Evolutionary conservation across 2,329 filamentous ascomycete species (phyloP), one percentile per base, ranked within the genome.

Genomic region (Fulvia fulva): DNA sequence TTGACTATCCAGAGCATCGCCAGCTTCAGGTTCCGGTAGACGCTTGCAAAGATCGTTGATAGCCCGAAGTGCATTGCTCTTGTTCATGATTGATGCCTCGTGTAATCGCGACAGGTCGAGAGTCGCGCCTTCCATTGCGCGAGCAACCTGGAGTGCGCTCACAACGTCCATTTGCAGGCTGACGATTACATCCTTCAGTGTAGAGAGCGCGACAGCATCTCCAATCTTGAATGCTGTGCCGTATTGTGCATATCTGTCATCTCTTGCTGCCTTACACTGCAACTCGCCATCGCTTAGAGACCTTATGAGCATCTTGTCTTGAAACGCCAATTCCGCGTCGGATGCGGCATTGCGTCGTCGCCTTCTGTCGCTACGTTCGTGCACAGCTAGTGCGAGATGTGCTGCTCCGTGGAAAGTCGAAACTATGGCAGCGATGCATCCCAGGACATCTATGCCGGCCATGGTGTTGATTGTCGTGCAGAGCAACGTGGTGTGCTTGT

Each of bases 371-470:
- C 37, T 49, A 22, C 44, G 58, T 55, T 70, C 71, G 57, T 72
- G 69, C 59, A 76, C 67, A 21, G 68, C 65, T 45, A 71, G 68
- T 28, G 74, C 63, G 51, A 76, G 63, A 26, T 76, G 74, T 28
- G 74, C 71, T 16, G 70, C 74, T n/a, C 68, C 72, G 60, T 76
- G 74, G 61, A 78, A 78, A 7, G 75, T 74, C 11, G 72, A 74
- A 8, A 76, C 68, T 11, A 78, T 71, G 8, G 75, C 73, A n/a
- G 73, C 67, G n/a, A 78, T 74, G 51, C 75, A 75, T 23, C 69
- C 72, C 47, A 74, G 66, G 5, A 76, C 74, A 69, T 77, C 66
- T 32, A 69, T 55, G 19, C 56, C 65, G 41, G 63, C 62, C 66
- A 67, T 68, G 37, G 49, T 37, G 30, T 14, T 19, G 26, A 44